Conservation (phyloP, 2,329 filamentous ascomycete species). For the Ophiostoma sp. region DNA sequence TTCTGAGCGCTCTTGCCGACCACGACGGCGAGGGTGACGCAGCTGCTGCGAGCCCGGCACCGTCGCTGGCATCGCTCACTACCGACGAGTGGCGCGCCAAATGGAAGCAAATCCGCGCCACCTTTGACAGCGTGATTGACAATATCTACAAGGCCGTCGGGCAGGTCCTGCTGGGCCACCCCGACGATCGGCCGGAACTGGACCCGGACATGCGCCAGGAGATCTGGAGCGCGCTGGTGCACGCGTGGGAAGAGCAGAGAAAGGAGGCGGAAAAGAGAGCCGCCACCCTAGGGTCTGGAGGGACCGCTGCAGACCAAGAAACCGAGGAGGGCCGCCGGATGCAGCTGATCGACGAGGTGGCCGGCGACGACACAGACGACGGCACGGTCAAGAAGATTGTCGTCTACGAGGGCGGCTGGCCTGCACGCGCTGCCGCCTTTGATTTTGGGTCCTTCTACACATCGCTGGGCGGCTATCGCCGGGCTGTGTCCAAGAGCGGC, state of each 20-base stretch:
- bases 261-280: background rate
- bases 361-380: slow-evolving; percentile 58
- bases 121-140: slow-evolving; percentile 23
- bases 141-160: slow-evolving; percentile 22
- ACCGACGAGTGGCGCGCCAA: slow-evolving; percentile 14
- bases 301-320: background rate
- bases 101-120: slow-evolving; percentile 14
- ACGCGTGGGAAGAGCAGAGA: slow-evolving; percentile 20
- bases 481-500: slow-evolving; percentile 47
- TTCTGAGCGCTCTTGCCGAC: slow-evolving; percentile 21
- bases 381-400: slow-evolving; percentile 65
- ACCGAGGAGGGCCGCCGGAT: slow-evolving; percentile 16
- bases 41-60: background rate
- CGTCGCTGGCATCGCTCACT: background rate
- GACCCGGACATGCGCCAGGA: slow-evolving; percentile 22
- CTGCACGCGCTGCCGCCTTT: slow-evolving; percentile 75
- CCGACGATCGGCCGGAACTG: slow-evolving; percentile 16
- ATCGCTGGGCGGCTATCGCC: slow-evolving; percentile 63
- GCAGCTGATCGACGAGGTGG: slow-evolving; percentile 21
- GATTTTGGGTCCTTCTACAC: slow-evolving; percentile 75
- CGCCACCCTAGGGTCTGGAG: background rate
- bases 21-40: slow-evolving; percentile 25
- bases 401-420: slow-evolving; percentile 62
- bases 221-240: slow-evolving; percentile 26
- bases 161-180: slow-evolving; percentile 8